A percentile compares a stretch with the other conserved stretches of the same genome.
Evolutionary conservation across 768 basidiomycete species (phyloP).

Genomic region (Naganishia vaughanmartiniae): DNA sequence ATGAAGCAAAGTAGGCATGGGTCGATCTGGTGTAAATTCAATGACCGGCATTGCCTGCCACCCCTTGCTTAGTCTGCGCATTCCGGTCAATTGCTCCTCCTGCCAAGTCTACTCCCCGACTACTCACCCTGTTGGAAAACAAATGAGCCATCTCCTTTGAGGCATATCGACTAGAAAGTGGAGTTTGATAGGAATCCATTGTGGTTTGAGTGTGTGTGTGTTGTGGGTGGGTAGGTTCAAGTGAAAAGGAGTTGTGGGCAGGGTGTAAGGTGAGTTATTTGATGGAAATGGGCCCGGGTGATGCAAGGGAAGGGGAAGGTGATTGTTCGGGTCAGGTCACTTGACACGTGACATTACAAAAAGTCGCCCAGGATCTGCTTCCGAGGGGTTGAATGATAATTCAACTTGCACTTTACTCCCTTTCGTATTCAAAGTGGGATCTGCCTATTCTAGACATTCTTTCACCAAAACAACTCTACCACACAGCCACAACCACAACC

Average conservation of each 20-base stretch:
- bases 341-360: not conserved
- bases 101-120: not conserved
- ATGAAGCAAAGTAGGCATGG: no score
- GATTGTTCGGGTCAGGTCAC: not conserved
- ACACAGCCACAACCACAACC: not conserved
- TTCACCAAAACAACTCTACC: no score
- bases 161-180: conserved; percentile 80
- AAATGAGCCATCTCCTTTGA: conserved; percentile 97
- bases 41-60: no score
- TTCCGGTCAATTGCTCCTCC: no score
- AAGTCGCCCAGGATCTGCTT: not conserved
- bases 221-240: no score
- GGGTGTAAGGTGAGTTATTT: not conserved
- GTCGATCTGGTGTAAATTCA: no score
- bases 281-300: not conserved
- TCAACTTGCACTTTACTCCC: no score
- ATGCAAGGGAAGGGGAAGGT: no score
- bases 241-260: not conserved
- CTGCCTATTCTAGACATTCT: no score
- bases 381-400: not conserved
- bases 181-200: conserved; percentile 54
- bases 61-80: no score
- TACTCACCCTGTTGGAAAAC: conserved; percentile 83
- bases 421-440: no score
- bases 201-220: not conserved